A percentile compares a stretch with the other conserved stretches of the same genome.
Evolutionary conservation across 2,329 filamentous ascomycete species (phyloP).

Genomic region (Xylaria sp.): DNA sequence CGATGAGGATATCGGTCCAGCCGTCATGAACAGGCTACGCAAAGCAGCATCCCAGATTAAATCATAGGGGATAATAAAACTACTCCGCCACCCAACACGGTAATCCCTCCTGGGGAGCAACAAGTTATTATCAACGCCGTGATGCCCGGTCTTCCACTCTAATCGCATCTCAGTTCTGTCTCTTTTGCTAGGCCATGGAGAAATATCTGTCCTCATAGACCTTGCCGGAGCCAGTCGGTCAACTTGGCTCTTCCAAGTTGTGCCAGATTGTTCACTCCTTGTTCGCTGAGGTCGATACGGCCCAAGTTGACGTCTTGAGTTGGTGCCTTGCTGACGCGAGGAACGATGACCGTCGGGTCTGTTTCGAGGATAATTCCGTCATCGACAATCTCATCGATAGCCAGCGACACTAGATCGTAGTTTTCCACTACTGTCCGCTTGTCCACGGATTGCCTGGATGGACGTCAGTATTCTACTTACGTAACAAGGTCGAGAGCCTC

Average conservation of each 20-base stretch:
- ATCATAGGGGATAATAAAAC: constrained; percentile 38
- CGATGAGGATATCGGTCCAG: constrained; percentile 75
- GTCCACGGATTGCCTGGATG: constrained; percentile 79
- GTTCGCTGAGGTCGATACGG: constrained; percentile 91
- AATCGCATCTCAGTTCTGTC: constrained; percentile 13
- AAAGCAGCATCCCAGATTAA: constrained; percentile 65
- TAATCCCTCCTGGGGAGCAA: constrained; percentile 23
- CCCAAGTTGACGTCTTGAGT: constrained; percentile 87
- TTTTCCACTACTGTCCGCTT: constrained; percentile 98
- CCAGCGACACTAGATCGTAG: constrained; percentile 91
- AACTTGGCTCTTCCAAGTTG: constrained; percentile 90
- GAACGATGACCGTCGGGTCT: constrained; percentile 88
- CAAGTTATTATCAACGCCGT: constrained; percentile 29
- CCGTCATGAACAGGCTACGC: constrained; percentile 76
- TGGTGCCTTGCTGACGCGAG: constrained; percentile 86
- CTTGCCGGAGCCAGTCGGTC: constrained; percentile 84
- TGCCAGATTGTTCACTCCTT: constrained; percentile 89
- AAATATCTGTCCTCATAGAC: constrained; percentile 48
- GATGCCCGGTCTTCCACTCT: constrained; percentile 25
- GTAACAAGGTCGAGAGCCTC: neutral
- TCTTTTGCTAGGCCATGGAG: constrained; percentile 8
- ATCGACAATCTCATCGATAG: constrained; percentile 92
- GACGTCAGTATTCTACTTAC: constrained; percentile 12
- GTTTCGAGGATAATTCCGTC: constrained; percentile 97
- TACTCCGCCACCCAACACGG: constrained; percentile 19